These are phyloP conservation scores for Haplosporangium sp. DNA, from an alignment of 371 early-diverging fungal species.

Conservation along the genomic window DNA sequence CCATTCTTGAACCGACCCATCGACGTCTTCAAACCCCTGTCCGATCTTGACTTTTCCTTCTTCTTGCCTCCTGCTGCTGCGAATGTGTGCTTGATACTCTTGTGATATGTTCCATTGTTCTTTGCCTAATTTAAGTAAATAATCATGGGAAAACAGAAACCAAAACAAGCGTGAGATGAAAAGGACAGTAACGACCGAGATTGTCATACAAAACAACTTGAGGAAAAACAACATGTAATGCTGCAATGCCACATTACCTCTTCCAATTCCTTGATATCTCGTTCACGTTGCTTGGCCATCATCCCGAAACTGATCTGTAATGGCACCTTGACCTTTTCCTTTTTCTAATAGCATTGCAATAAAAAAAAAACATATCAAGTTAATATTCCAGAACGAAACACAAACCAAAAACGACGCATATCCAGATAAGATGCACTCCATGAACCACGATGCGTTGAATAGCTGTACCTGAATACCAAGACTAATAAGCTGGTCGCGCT, in stretches of 20 bases:
- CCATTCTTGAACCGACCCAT: constrained; percentile 55
- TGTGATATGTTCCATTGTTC: constrained; percentile 56
- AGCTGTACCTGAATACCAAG: constrained; percentile 46
- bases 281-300: constrained; percentile 51
- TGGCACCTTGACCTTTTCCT: constrained; percentile 40
- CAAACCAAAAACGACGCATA: too few relatives aligned
- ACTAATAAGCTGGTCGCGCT: constrained; percentile 37
- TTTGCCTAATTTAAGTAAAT: constrained; percentile 28
- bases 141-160: too few relatives aligned
- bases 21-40: constrained; percentile 47
- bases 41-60: constrained; percentile 39
- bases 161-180: too few relatives aligned
- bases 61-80: constrained; percentile 53
- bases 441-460: neutral
- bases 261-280: constrained; percentile 45
- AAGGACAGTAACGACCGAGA: neutral
- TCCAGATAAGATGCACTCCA: too few relatives aligned
- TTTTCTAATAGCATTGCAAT: constrained; percentile 39
- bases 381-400: too few relatives aligned
- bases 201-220: neutral
- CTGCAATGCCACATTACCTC: too few relatives aligned
- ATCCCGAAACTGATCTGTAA: constrained; percentile 44
- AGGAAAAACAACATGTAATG: too few relatives aligned
- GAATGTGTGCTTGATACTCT: constrained; percentile 51
- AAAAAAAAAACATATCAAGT: too few relatives aligned